Base-by-base conservation (phyloP, 768 basidiomycete genomes). In the Sutorius australiensis region DNA sequence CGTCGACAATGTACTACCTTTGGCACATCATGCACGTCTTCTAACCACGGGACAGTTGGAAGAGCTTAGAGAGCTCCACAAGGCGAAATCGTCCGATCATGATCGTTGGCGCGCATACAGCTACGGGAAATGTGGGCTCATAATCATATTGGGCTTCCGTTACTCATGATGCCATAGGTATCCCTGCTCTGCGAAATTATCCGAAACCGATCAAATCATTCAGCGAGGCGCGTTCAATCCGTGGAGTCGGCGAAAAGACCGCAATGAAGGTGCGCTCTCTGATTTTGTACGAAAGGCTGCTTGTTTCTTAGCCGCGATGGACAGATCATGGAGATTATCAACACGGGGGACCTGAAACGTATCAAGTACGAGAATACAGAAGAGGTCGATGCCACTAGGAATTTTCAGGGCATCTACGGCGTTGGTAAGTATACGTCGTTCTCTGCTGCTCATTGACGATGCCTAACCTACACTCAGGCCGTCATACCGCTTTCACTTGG, bases 351-450 rank as follows among this genome's bases (percentile, higher is more conserved):
- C n/a, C 73, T 92, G 30, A 75, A 75, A 19, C 80, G 90, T 14
- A 84, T 93, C 50, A 71, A 69, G 32, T 84, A 83, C 51, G 88
- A 89, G 65, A 75, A 72, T 21, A 86, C 84, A 1, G 82, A 80
- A 33, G 87, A 88, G 46, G 75, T 88, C 1, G 65, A 72, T 36
- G 77, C 77, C 0, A 75, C 78, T 3, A 71, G 74, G 21, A 42
- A 83, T 10, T 94, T 95, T 62, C 79, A 80, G 49, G 87, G 89
- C 8, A 86, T 97, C 39, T 95, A 95, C 61, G 92, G 89, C 31
- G 90, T 94, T 53, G 93, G 92, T 83, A 55, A 54, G 85, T 70
- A 50, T 11, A n/a, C 7, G 1, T 41, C 7, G 5, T 11, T 52
- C 47, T 37, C 31, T 14, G 34, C 31, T 50, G 7, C 21, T 34